phyloP scores from a whole-genome alignment of 495 filamentous ascomycete genomes.

The Lophium mytilinum region DNA sequence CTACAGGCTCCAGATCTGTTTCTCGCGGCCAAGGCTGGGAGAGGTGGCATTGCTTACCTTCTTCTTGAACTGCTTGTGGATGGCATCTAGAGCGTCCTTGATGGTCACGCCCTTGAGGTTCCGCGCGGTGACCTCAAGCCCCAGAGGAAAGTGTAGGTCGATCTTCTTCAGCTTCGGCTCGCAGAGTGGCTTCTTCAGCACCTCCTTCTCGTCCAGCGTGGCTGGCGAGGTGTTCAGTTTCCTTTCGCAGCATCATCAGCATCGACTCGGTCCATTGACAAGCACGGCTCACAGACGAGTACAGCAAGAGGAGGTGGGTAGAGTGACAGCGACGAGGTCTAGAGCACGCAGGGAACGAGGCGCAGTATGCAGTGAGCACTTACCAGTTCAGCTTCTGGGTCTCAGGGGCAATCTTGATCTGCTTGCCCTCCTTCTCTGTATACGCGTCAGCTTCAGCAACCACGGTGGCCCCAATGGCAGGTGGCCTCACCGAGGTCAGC shows the following conservation, averaged over 20 bases:
- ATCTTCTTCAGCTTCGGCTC: slow-evolving; percentile 84
- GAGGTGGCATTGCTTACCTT: slow-evolving; percentile 46
- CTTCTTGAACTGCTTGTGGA: slow-evolving; percentile 92
- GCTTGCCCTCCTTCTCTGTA: slow-evolving; percentile 65
- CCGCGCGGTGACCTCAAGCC: slow-evolving; percentile 78
- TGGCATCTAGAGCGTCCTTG: slow-evolving; percentile 88
- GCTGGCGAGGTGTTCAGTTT: slow-evolving; percentile 80
- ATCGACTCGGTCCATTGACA: too few relatives aligned
- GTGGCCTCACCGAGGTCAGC: slow-evolving; percentile 65
- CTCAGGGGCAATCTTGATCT: slow-evolving; percentile 72
- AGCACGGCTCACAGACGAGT: neutral
- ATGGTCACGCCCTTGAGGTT: slow-evolving; percentile 90
- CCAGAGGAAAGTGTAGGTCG: slow-evolving; percentile 79
- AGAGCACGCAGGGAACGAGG: neutral
- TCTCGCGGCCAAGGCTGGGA: too few relatives aligned
- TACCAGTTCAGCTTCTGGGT: slow-evolving; percentile 89
- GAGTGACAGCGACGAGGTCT: neutral
- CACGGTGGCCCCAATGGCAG: neutral
- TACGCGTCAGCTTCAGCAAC: slow-evolving; percentile 22
- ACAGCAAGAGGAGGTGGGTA: too few relatives aligned
- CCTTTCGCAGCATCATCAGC: slow-evolving; percentile 40
- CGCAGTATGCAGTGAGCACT: slow-evolving; percentile 26
- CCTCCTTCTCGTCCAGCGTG: slow-evolving; percentile 69
- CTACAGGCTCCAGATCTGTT: too few relatives aligned
- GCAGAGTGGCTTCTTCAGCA: slow-evolving; percentile 70